Percentiles rank a stretch among this genome's conserved stretches.
Conservation (phyloP, 2,329 filamentous ascomycete genomes). For the Penicillium sp. region DNA sequence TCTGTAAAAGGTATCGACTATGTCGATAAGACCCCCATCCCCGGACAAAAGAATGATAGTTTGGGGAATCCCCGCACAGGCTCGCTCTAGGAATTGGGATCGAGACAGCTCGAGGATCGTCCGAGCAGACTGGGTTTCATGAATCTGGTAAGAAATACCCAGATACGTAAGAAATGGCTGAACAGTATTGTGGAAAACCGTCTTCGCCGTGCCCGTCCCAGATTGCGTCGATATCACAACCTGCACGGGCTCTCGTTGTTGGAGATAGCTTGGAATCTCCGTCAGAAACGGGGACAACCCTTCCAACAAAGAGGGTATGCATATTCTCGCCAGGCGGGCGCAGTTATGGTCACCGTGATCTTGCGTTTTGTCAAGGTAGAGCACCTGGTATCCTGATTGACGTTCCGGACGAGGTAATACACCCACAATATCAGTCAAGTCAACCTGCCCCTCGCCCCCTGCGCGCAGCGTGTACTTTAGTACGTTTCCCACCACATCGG, state of each 20-base stretch:
- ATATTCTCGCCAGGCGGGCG: conserved; percentile 16
- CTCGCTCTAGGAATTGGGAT: conserved; percentile 48
- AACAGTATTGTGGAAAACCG: conserved; percentile 58
- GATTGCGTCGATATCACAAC: conserved; percentile 67
- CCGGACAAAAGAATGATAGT: conserved; percentile 78
- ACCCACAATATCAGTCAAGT: conserved; percentile 26
- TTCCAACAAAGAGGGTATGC: conserved; percentile 16
- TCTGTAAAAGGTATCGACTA: conserved; percentile 65
- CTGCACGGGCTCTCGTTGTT: conserved; percentile 40
- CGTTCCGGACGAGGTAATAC: conserved; percentile 15
- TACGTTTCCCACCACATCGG: conserved; percentile 6
- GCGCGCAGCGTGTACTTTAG: conserved; percentile 20
- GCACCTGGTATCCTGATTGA: conserved; percentile 15
- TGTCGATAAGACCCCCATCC: conserved; percentile 81
- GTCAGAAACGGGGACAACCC: conserved; percentile 15
- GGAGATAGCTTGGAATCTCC: conserved; percentile 24
- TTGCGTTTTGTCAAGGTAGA: conserved; percentile 21
- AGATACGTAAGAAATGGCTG: conserved; percentile 54
- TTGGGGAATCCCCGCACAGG: conserved; percentile 50
- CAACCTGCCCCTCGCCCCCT: conserved; percentile 14
- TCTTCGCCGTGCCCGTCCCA: conserved; percentile 57
- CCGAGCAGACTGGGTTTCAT: conserved; percentile 62
- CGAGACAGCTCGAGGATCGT: conserved; percentile 65
- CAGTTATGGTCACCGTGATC: not conserved
- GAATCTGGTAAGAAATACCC: conserved; percentile 53